phyloP scores from a whole-genome alignment of 441 rosid genomes.

The Eruca vesicaria region DNA sequence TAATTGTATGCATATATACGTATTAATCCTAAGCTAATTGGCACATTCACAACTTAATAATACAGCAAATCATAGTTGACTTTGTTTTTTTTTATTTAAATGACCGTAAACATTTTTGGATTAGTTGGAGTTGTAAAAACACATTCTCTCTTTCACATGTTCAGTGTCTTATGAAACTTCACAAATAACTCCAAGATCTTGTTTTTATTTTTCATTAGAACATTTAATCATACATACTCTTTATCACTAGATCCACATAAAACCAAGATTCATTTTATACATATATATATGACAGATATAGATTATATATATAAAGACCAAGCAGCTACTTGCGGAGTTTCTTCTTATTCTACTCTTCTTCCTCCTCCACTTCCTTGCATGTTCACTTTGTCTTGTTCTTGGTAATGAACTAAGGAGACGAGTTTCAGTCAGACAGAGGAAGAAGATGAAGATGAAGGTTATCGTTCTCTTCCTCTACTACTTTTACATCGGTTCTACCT shows the following conservation, averaged over 20 bases:
- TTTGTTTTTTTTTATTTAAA: not conserved
- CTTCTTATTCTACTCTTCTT: conserved; percentile 36
- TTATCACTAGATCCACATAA: conserved; percentile 29
- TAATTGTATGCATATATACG: not conserved
- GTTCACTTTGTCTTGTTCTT: conserved; percentile 34
- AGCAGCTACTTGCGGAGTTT: conserved; percentile 38
- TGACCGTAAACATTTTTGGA: conserved; percentile 30
- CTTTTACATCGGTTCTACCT: conserved; percentile 43
- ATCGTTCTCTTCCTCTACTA: conserved; percentile 42
- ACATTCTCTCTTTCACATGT: conserved; percentile 39
- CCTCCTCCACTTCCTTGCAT: conserved; percentile 32
- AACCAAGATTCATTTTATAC: conserved; percentile 32
- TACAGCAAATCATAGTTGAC: conserved; percentile 37
- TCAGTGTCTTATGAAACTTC: conserved; percentile 16
- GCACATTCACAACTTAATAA: conserved; percentile 21
- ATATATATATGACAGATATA: not conserved
- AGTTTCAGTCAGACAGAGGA: conserved; percentile 31
- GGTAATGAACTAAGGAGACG: conserved; percentile 36
- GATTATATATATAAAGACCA: conserved; percentile 32
- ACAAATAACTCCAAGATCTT: conserved; percentile 35
- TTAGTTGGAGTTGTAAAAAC: conserved; percentile 31
- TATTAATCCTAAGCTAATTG: conserved; percentile 16
- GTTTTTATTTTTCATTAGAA: not conserved
- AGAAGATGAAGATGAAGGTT: conserved; percentile 36
- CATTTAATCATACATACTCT: conserved; percentile 17